Conservation (phyloP, 257 asterid genomes). For the Solanum okadae region DNA sequence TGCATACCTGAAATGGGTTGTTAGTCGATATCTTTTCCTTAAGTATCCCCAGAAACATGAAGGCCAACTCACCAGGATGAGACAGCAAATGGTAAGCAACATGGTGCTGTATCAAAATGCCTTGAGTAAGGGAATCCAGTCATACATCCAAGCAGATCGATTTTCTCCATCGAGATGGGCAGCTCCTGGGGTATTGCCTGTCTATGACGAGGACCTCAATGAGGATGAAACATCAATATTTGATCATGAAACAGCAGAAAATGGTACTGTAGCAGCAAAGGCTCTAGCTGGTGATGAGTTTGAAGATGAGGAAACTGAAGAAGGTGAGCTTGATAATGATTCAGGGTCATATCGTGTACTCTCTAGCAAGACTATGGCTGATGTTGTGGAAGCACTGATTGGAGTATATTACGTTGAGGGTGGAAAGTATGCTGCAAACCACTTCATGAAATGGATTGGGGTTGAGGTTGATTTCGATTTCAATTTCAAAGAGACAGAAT, state of each 20-base stretch:
- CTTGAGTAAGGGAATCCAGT: constrained; percentile 73
- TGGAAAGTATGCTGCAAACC: constrained; percentile 85
- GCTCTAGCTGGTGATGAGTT: constrained; percentile 26
- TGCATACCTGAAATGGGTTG: constrained; percentile 98
- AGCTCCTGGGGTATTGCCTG: constrained; percentile 96
- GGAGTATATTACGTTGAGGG: constrained; percentile 93
- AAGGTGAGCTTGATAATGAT: constrained; percentile 93
- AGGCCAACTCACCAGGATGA: constrained; percentile 95
- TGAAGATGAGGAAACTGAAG: constrained; percentile 83
- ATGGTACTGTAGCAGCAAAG: constrained; percentile 16
- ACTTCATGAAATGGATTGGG: constrained; percentile 96
- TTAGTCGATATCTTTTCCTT: constrained; percentile 82
- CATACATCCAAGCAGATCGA: constrained; percentile 96
- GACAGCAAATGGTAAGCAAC: constrained; percentile 98
- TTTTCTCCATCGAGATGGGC: constrained; percentile 99
- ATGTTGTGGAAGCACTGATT: constrained; percentile 95
- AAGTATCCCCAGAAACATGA: constrained; percentile 95
- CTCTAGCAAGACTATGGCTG: constrained; percentile 94
- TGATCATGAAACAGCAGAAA: constrained; percentile 25
- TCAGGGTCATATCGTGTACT: constrained; percentile 92
- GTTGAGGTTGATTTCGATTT: constrained; percentile 73
- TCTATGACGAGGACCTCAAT: constrained; percentile 80
- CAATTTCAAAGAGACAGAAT: constrained; percentile 51
- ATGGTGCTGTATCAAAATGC: constrained; percentile 77
- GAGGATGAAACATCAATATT: constrained; percentile 49